These are phyloP conservation scores for Epichloe bromicola DNA, from an alignment of 2,329 filamentous ascomycete genomes.

Conservation along the genomic window DNA sequence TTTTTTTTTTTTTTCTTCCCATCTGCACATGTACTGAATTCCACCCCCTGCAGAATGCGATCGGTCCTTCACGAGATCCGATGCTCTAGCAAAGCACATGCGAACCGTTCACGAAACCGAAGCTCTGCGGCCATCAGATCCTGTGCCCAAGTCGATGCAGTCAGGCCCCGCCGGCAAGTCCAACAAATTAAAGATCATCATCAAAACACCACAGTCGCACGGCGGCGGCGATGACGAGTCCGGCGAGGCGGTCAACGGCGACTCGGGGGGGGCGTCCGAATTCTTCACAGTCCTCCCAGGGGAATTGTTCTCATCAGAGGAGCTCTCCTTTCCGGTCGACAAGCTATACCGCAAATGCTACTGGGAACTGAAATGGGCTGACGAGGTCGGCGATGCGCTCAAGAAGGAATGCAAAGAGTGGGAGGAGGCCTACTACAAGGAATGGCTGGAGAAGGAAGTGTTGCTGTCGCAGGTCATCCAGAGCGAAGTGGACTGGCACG, in stretches of 20 bases:
- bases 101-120: conserved; percentile 97
- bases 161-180: conserved; percentile 29
- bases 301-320: conserved; percentile 51
- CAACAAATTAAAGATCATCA: conserved; percentile 48
- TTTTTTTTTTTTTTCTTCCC: neutral
- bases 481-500: conserved; percentile 53
- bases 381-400: conserved; percentile 51
- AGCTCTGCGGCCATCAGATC: conserved; percentile 67
- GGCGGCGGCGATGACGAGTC: conserved; percentile 38
- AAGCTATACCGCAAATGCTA: conserved; percentile 56
- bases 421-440: conserved; percentile 53
- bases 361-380: conserved; percentile 60
- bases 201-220: conserved; percentile 48
- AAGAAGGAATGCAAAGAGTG: conserved; percentile 51
- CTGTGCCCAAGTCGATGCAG: conserved; percentile 58
- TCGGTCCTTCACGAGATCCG: conserved; percentile 87
- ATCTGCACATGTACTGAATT: neutral
- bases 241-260: conserved; percentile 41
- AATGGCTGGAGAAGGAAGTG: conserved; percentile 72
- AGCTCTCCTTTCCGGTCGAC: conserved; percentile 46
- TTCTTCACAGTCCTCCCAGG: conserved; percentile 41
- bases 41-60: conserved; percentile 62
- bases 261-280: conserved; percentile 41
- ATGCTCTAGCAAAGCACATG: conserved; percentile 96
- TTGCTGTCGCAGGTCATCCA: conserved; percentile 59